These are phyloP conservation scores for Artemisia tridentata DNA, from an alignment of 129 eudicot genomes.

Conservation along the genomic window DNA sequence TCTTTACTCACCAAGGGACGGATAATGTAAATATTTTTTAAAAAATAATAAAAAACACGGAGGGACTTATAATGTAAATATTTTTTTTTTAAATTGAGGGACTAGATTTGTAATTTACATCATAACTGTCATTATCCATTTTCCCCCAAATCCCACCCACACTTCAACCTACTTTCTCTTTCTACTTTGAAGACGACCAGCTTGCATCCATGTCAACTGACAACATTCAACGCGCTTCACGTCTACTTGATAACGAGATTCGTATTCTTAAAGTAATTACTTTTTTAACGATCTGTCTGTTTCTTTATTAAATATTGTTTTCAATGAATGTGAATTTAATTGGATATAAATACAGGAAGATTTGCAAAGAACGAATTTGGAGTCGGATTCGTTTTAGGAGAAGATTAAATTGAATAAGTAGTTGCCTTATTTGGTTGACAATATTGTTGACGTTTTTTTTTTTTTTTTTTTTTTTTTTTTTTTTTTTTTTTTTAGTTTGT, in stretches of 20 bases:
- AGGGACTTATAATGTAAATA: too few relatives aligned
- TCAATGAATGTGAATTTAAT: neutral
- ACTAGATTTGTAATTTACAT: too few relatives aligned
- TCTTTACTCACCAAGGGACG: too few relatives aligned
- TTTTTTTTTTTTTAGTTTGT: too few relatives aligned
- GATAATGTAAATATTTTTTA: too few relatives aligned
- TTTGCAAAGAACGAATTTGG: constrained; percentile 71
- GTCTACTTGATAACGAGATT: constrained; percentile 86
- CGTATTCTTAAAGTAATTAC: constrained; percentile 69
- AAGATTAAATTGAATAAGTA: constrained; percentile 94
- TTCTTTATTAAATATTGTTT: neutral
- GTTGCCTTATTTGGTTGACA: constrained; percentile 92
- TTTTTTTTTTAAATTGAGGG: too few relatives aligned
- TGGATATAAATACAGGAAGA: constrained; percentile 51
- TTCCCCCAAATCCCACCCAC: too few relatives aligned
- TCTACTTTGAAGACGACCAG: constrained; percentile 94
- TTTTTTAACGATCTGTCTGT: neutral
- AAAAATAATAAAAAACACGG: too few relatives aligned
- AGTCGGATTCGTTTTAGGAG: constrained; percentile 73
- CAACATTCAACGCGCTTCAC: constrained; percentile 76
- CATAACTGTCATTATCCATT: too few relatives aligned
- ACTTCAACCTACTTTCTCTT: too few relatives aligned
- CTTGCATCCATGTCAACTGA: constrained; percentile 77
- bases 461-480: neutral
- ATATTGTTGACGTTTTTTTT: constrained; percentile 95